A percentile compares a stretch with the other conserved stretches of the same genome.
Evolutionary conservation across 441 rosid species (phyloP).

Genomic region (Bruguiera hainesii): DNA sequence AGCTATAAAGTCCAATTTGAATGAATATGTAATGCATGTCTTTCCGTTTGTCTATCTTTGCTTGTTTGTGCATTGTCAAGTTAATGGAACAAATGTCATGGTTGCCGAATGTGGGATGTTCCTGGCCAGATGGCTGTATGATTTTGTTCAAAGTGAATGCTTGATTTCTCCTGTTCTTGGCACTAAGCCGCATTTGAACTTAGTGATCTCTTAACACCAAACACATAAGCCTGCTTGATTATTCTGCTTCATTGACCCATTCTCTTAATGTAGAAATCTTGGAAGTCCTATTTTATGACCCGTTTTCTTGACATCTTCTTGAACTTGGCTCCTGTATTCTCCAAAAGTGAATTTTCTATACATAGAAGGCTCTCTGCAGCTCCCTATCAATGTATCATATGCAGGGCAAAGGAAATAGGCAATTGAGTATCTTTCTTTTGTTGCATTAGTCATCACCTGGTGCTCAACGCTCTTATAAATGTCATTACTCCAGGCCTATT

Average conservation of each 20-base stretch:
- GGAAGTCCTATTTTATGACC: constrained; percentile 67
- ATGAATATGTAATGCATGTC: neutral
- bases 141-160: too few species aligned
- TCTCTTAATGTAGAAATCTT: constrained; percentile 31
- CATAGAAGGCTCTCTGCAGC: constrained; percentile 36
- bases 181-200: neutral
- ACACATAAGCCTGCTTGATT: neutral
- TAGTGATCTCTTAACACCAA: too few species aligned
- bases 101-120: neutral
- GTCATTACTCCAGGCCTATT: constrained; percentile 71
- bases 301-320: constrained; percentile 48
- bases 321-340: constrained; percentile 56
- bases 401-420: constrained; percentile 75
- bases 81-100: too few species aligned
- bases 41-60: neutral
- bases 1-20: neutral
- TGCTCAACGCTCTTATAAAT: constrained; percentile 63
- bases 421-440: constrained; percentile 47
- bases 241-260: neutral
- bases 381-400: constrained; percentile 43
- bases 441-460: constrained; percentile 44
- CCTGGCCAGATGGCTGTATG: neutral
- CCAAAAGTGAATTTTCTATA: constrained; percentile 53
- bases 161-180: neutral
- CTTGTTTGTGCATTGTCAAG: neutral